Percentiles rank a stretch among this genome's conserved stretches.
These are phyloP conservation scores for Fraxinus quadrangulata DNA, from an alignment of 257 asterid species.

Conservation along the genomic window DNA sequence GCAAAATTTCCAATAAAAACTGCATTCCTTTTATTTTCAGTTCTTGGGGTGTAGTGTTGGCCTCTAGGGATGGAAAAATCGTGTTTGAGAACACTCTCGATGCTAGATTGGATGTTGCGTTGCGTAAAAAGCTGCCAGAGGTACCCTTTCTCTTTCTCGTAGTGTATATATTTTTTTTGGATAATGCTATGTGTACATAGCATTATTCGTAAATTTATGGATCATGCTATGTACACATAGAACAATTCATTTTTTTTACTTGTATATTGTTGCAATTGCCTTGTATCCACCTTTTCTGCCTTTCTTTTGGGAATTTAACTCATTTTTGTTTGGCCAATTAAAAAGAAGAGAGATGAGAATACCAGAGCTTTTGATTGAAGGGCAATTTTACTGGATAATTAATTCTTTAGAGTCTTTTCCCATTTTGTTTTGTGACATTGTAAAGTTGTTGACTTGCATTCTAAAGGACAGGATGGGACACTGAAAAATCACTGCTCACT, in stretches of 20 bases:
- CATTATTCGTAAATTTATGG: too few species aligned
- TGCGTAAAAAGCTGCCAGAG: conserved; percentile 70
- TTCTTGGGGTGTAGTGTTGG: conserved; percentile 79
- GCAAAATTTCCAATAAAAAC: not conserved
- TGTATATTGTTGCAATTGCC: conserved; percentile 4
- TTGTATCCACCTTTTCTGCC: not conserved
- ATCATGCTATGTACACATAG: too few species aligned
- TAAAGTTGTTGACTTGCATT: not conserved
- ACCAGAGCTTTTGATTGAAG: too few species aligned
- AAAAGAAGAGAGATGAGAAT: not conserved
- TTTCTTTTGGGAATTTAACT: not conserved
- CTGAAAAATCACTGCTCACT: not conserved
- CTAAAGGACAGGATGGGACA: not conserved
- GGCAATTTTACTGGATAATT: not conserved
- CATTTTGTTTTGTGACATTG: not conserved
- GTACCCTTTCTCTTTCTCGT: conserved; percentile 31
- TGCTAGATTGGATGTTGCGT: conserved; percentile 70
- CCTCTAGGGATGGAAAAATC: conserved; percentile 75
- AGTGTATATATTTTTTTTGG: not conserved
- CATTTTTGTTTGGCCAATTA: not conserved
- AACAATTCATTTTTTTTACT: not conserved
- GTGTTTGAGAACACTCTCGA: conserved; percentile 79
- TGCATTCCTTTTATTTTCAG: conserved; percentile 34
- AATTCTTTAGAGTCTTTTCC: not conserved
- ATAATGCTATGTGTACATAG: too few species aligned